Conservation (phyloP, 2,329 filamentous ascomycete species). For the Sclerotiophoma versabilis region DNA sequence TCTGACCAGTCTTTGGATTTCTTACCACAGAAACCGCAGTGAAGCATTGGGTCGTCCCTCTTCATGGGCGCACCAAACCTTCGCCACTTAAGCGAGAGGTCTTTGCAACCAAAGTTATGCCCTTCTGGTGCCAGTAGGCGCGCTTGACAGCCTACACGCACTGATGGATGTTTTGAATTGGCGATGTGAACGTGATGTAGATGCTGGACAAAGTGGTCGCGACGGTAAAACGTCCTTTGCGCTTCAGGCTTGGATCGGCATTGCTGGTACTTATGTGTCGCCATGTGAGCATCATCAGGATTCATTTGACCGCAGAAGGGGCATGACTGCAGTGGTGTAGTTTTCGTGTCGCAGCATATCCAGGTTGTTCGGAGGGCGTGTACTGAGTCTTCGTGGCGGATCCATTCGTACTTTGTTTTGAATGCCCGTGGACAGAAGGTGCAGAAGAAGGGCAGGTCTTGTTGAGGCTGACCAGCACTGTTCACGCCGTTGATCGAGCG, state of each 20-base stretch:
- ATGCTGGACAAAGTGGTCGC: constrained; percentile 47
- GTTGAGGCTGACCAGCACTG: constrained; percentile 37
- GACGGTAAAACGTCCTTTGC: constrained; percentile 47
- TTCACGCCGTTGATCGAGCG: constrained; percentile 41
- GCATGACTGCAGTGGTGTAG: constrained; percentile 33
- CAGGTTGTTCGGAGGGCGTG: constrained; percentile 49
- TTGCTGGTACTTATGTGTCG: constrained; percentile 45
- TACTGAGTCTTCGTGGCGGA: constrained; percentile 48
- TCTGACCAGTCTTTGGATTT: constrained; percentile 41
- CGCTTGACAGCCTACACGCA: constrained; percentile 42
- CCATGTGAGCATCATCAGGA: constrained; percentile 46
- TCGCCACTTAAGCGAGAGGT: constrained; percentile 45
- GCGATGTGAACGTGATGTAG: constrained; percentile 47
- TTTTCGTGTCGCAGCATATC: constrained; percentile 46
- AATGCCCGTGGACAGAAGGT: constrained; percentile 48
- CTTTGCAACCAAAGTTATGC: constrained; percentile 46
- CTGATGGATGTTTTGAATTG: constrained; percentile 44
- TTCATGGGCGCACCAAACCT: constrained; percentile 46
- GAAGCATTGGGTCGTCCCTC: constrained; percentile 45
- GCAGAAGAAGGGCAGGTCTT: constrained; percentile 46
- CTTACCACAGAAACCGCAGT: constrained; percentile 46
- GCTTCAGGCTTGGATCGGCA: constrained; percentile 44
- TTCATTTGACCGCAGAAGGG: constrained; percentile 42
- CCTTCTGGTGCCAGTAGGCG: constrained; percentile 39
- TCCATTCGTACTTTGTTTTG: constrained; percentile 49